Evolutionary conservation across 768 basidiomycete genomes (phyloP).

Genomic region (Podaxis sp.): DNA sequence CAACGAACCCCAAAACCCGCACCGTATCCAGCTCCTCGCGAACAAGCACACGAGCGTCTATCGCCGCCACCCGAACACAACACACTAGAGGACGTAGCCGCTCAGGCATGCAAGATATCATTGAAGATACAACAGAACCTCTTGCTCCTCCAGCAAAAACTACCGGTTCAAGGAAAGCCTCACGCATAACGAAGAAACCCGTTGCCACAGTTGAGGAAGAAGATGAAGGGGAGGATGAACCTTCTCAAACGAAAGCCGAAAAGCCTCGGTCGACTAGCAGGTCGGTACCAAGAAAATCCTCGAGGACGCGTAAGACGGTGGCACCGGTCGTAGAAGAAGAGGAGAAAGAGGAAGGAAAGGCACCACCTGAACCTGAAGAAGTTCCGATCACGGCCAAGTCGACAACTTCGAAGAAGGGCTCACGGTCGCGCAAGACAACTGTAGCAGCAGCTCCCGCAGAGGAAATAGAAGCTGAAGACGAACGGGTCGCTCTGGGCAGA

Average conservation of each 20-base stretch:
- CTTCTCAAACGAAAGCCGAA: neutral
- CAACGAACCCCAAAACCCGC: slow-evolving; percentile 12
- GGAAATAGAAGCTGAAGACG: slow-evolving; percentile 21
- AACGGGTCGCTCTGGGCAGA: neutral
- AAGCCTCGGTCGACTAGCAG: neutral
- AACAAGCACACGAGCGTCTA: slow-evolving; percentile 29
- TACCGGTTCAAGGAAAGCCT: neutral
- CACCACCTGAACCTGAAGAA: neutral
- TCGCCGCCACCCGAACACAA: slow-evolving; percentile 9
- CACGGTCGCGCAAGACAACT: neutral
- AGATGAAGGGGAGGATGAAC: neutral
- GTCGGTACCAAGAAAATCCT: slow-evolving; percentile 1
- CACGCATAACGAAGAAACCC: neutral
- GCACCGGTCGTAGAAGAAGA: neutral
- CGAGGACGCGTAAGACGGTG: neutral
- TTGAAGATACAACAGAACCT: slow-evolving; percentile 12
- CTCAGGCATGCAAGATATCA: slow-evolving; percentile 6
- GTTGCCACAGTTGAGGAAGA: neutral
- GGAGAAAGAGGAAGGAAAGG: neutral
- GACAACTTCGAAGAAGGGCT: neutral
- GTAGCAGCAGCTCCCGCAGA: neutral
- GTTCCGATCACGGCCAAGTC: neutral
- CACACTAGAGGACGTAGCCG: slow-evolving; percentile 8
- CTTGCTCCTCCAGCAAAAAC: slow-evolving; percentile 28
- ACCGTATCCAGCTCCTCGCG: slow-evolving; percentile 17